phyloP scores from a whole-genome alignment of 208 protist species.

The Crithidia expoeki region DNA sequence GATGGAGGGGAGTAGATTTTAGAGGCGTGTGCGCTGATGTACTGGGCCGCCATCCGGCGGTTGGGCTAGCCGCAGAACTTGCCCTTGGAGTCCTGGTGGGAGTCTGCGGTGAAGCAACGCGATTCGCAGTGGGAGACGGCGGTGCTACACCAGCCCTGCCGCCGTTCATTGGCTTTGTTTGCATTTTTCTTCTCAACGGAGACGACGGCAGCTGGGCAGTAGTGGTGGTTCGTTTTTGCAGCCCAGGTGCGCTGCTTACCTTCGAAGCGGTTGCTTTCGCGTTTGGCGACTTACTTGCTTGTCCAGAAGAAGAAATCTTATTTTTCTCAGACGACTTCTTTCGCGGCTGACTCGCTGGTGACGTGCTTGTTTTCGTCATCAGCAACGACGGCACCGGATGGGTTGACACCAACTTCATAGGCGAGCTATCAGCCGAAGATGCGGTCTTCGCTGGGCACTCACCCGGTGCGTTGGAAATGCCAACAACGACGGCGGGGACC shows the following conservation, averaged over 20 bases:
- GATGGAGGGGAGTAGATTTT: not conserved
- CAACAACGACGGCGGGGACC: not conserved
- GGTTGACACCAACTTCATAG: not conserved
- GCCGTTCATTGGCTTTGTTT: not conserved
- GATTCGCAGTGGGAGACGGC: not conserved
- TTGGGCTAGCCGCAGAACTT: not conserved
- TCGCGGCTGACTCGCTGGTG: not conserved
- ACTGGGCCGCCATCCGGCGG: not conserved
- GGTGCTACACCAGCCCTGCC: not conserved
- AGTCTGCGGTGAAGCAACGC: not conserved
- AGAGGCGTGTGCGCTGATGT: slow-evolving; percentile 2
- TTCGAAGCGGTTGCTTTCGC: not conserved
- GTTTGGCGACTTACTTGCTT: slow-evolving; percentile 2
- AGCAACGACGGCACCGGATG: not conserved
- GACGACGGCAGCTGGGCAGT: not conserved
- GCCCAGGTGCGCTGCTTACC: not conserved
- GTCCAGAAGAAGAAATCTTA: not conserved
- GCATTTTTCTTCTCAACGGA: not conserved
- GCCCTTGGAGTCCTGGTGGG: not conserved
- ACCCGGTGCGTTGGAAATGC: not conserved
- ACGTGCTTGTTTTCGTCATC: not conserved
- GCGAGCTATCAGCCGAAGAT: not conserved
- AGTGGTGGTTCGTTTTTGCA: not conserved
- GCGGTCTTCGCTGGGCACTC: not conserved
- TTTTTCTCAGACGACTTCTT: not conserved